Conservation (phyloP, 441 rosid species). For the Erodium texanum region DNA sequence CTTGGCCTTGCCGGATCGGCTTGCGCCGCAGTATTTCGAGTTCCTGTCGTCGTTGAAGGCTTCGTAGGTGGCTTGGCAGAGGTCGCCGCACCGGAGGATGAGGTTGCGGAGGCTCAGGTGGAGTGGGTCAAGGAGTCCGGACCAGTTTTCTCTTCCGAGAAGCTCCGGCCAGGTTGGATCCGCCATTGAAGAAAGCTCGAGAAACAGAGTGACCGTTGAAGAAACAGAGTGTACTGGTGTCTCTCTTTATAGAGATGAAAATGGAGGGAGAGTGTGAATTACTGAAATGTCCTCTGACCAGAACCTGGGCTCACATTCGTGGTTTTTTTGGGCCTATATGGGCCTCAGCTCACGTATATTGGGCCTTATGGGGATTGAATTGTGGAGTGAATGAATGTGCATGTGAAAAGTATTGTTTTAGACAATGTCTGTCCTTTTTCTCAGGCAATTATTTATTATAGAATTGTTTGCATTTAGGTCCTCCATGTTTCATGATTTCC, state of each 20-base stretch:
- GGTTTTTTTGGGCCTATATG: background rate
- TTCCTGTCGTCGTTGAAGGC: constrained; percentile 72
- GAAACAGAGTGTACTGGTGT: background rate
- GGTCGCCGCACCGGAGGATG: constrained; percentile 74
- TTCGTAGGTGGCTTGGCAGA: constrained; percentile 86
- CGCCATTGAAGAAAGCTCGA: background rate
- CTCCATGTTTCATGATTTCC: too few species aligned
- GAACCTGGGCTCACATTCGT: too few species aligned
- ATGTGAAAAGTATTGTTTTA: too few species aligned
- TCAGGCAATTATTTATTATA: too few species aligned
- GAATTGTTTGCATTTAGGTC: too few species aligned
- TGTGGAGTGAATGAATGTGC: too few species aligned
- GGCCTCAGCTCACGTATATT: background rate
- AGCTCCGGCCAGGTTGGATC: constrained; percentile 51
- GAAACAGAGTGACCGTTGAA: background rate
- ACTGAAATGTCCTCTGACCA: too few species aligned
- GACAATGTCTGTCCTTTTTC: too few species aligned
- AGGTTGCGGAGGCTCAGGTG: constrained; percentile 53
- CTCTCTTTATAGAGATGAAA: background rate
- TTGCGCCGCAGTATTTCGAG: constrained; percentile 74
- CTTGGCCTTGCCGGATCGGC: constrained; percentile 57
- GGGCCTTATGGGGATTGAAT: background rate
- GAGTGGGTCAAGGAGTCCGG: constrained; percentile 55
- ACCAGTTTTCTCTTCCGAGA: constrained; percentile 62
- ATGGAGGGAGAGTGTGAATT: background rate